These are phyloP conservation scores for Funneliformis geosporum DNA, from an alignment of 192 early-diverging fungal genomes.

Conservation along the genomic window DNA sequence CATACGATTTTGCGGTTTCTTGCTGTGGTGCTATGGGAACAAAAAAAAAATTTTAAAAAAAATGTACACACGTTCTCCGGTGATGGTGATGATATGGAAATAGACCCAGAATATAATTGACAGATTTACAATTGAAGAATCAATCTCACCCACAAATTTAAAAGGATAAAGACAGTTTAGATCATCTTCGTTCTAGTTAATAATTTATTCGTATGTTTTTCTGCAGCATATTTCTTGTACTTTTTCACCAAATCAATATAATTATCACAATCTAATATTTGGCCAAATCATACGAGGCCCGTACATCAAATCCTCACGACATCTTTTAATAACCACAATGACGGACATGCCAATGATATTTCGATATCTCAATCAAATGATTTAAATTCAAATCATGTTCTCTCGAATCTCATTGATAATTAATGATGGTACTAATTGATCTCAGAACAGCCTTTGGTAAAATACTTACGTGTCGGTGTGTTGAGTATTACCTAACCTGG, in stretches of 20 bases:
- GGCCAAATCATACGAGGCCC: background rate
- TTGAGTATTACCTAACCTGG: constrained; percentile 96
- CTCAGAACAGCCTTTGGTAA: constrained; percentile 99
- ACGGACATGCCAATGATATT: background rate
- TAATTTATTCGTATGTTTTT: constrained; percentile 19
- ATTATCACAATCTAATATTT: background rate
- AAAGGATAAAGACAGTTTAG: background rate
- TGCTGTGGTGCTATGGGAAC: no score
- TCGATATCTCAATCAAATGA: background rate
- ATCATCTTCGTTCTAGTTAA: background rate
- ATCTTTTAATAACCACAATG: background rate
- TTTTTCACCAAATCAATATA: background rate
- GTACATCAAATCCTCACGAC: background rate
- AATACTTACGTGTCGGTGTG: constrained; percentile 92
- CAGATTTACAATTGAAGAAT: background rate
- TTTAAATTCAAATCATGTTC: background rate
- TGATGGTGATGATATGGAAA: background rate
- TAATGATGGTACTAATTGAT: background rate
- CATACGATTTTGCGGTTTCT: no score
- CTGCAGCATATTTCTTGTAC: constrained; percentile 10
- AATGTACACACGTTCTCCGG: background rate
- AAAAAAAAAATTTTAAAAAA: no score
- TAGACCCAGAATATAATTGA: background rate
- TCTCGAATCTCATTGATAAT: background rate
- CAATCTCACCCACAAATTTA: constrained; percentile 16